phyloP scores from a whole-genome alignment of 208 protist species.

The Crithidia fasciculata region DNA sequence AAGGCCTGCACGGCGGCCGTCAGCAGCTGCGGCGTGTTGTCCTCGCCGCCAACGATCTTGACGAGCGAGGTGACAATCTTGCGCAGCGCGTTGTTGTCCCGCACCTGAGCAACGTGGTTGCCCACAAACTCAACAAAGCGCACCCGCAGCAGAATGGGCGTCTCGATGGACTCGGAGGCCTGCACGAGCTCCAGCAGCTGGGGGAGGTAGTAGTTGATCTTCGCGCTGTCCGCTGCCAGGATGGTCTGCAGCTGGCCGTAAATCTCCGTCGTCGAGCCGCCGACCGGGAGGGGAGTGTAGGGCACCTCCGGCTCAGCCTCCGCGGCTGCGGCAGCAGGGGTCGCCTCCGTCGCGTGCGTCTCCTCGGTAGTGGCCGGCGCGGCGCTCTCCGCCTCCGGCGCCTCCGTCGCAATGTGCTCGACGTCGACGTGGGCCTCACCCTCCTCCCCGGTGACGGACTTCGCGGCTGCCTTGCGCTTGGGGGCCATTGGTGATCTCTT shows the following conservation, averaged over 20 bases:
- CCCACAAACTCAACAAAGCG: slow-evolving; percentile 78
- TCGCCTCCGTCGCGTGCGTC: not conserved
- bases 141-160: slow-evolving; percentile 77
- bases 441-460: slow-evolving; percentile 9
- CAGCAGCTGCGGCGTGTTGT: slow-evolving; percentile 80
- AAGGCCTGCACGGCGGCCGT: slow-evolving; percentile 82
- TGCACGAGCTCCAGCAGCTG: slow-evolving; percentile 63
- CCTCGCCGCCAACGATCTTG: slow-evolving; percentile 74
- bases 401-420: slow-evolving; percentile 2
- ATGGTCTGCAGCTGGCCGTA: slow-evolving; percentile 73
- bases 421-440: not conserved
- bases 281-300: slow-evolving; percentile 28
- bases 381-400: not conserved
- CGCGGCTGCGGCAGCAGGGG: not conserved
- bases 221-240: slow-evolving; percentile 46
- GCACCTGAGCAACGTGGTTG: slow-evolving; percentile 56
- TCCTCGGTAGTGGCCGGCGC: not conserved
- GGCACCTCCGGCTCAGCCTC: slow-evolving; percentile 22
- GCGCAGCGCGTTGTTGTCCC: slow-evolving; percentile 75
- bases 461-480: slow-evolving; percentile 57
- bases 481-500: slow-evolving; percentile 49
- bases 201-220: slow-evolving; percentile 63
- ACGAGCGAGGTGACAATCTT: slow-evolving; percentile 83
- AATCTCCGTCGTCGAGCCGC: slow-evolving; percentile 55
- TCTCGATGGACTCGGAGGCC: slow-evolving; percentile 63